phyloP scores from a whole-genome alignment of 148 eudicot species.

The Euryodendron excelsum region DNA sequence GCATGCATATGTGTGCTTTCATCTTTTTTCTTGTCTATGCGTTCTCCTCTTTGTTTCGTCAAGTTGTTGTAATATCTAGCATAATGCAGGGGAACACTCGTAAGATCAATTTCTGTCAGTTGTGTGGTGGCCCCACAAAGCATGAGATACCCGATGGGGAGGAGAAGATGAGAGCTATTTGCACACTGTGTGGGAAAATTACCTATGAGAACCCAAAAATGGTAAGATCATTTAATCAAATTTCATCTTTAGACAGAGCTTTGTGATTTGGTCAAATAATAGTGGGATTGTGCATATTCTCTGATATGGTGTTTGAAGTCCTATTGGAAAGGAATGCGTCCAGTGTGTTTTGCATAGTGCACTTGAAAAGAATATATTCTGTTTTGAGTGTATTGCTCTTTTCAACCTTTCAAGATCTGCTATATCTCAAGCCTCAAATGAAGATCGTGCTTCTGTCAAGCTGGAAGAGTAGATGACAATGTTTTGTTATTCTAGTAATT shows the following conservation, averaged over 20 bases:
- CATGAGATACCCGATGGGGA: slow-evolving; percentile 95
- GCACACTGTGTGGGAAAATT: slow-evolving; percentile 84
- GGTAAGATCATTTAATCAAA: slow-evolving; percentile 39
- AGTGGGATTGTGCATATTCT: background rate
- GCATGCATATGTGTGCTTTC: background rate
- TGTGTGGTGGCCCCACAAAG: slow-evolving; percentile 86
- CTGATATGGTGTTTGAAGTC: background rate
- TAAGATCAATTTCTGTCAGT: slow-evolving; percentile 84
- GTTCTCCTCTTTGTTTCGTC: background rate
- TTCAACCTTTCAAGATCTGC: background rate
- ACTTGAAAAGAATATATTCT: background rate
- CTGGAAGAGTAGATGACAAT: no score
- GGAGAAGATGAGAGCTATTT: slow-evolving; percentile 81
- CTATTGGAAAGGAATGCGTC: background rate
- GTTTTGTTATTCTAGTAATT: no score
- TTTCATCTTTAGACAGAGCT: background rate
- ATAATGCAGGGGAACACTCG: slow-evolving; percentile 55
- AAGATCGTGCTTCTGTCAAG: no score
- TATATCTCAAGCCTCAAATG: no score
- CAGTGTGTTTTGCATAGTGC: background rate
- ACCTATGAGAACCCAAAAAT: slow-evolving; percentile 95
- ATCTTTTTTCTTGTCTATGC: background rate
- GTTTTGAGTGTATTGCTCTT: background rate
- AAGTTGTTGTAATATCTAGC: background rate
- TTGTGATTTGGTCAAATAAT: background rate